A percentile compares a stretch with the other conserved stretches of the same genome.
phyloP scores from a whole-genome alignment of 2,329 filamentous ascomycete species.

The Cytospora leucostoma region DNA sequence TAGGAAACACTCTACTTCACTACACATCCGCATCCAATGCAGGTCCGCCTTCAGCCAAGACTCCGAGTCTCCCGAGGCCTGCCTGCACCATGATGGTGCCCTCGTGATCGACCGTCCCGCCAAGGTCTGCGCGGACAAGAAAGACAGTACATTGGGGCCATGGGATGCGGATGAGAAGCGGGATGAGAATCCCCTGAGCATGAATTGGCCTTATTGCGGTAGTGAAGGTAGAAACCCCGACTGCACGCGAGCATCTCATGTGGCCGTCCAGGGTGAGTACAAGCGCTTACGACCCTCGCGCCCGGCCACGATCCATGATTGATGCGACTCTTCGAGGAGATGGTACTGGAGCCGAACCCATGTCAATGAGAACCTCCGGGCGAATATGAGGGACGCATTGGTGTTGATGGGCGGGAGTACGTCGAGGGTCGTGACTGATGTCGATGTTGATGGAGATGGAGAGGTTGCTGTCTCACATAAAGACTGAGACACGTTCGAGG shows the following conservation, averaged over 20 bases:
- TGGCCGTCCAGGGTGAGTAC: conserved; percentile 15
- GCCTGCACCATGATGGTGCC: conserved; percentile 17
- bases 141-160: not conserved
- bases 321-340: conserved; percentile 20
- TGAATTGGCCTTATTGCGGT: conserved; percentile 22
- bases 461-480: conserved; percentile 10
- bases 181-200: conserved; percentile 16
- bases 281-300: conserved; percentile 6
- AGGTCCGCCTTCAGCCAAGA: conserved; percentile 10
- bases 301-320: conserved; percentile 1
- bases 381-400: not conserved
- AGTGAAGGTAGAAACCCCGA: conserved; percentile 13
- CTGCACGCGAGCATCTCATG: conserved; percentile 18
- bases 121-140: conserved; percentile 11
- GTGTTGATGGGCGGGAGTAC: not conserved
- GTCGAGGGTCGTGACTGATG: not conserved
- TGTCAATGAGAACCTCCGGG: conserved; percentile 16
- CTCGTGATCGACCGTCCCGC: conserved; percentile 1
- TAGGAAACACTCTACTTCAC: conserved; percentile 6
- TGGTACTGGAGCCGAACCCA: conserved; percentile 21
- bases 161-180: conserved; percentile 9
- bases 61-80: conserved; percentile 18
- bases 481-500: conserved; percentile 12
- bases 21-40: conserved; percentile 25
- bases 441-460: not conserved